Base-by-base conservation (phyloP, 164 flowering plant genomes). In the Vitis cinerea region DNA sequence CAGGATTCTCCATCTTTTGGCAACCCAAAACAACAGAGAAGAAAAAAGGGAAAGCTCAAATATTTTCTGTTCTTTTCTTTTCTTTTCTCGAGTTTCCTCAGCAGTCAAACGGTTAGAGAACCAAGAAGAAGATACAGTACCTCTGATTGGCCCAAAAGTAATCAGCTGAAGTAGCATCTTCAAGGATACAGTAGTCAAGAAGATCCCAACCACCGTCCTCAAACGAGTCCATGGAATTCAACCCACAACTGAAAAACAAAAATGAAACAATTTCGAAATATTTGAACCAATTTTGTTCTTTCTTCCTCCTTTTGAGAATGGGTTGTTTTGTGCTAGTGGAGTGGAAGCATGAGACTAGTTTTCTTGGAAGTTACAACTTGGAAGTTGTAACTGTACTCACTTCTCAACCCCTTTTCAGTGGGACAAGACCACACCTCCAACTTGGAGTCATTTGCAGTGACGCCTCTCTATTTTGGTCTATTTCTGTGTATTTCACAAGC, bases 201-300 rank as follows among this genome's bases (percentile, higher is more conserved):
- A 76, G 68, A 63, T 82, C 81, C 84, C 85, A 84, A 63, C 72
- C 51, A 53, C 52, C 59, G 9, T 76, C 85, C 58, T 71, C 76
- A 61, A 81, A 76, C n/a, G 74, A 72, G 59, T 78, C 81, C 79
- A 76, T 76, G 15, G 58, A 58, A 68, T 65, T 78, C 64, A 54
- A 47, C 37, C 59, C 54, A 48, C 59, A 62, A 23, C 65, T 13
- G 9, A 62, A 62, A 47, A 9, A 62, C 4, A 47, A 30, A 62
- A 16, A 27, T 11, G n/a, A 59, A 27, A 59, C 14, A 59, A 59
- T 29, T 59, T 27, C 2, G 30, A 27, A 58, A 29, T 23, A 23
- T 23, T 23, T 23, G 27, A 30, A 10, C 19, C 47, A 23, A 27
- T 9, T 27, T 59, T 29, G 3, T 59, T 29, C 14, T 13, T 13